phyloP scores from a whole-genome alignment of 148 eudicot genomes.

The Fagopyrum tataricum region DNA sequence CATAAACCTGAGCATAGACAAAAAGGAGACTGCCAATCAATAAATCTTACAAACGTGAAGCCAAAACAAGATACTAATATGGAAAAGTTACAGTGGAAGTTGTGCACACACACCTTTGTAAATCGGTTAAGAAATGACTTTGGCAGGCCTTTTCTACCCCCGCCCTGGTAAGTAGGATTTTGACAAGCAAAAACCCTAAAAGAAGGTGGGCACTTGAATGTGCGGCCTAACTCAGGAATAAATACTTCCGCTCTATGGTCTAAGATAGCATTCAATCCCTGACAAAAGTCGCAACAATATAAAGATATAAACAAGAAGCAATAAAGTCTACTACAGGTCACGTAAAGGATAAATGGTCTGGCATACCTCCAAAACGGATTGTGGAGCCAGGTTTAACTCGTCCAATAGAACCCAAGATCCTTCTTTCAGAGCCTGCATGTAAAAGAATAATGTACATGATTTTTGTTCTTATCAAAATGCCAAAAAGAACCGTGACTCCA shows the following conservation, averaged over 20 bases:
- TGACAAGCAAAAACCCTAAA: constrained; percentile 98
- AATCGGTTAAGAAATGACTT: constrained; percentile 95
- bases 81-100: not conserved
- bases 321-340: not conserved
- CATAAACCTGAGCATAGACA: constrained; percentile 61
- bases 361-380: constrained; percentile 88
- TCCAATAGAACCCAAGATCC: constrained; percentile 98
- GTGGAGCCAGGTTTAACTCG: constrained; percentile 97
- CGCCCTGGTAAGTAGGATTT: constrained; percentile 87
- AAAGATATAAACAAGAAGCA: not conserved
- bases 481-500: not conserved
- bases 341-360: not conserved
- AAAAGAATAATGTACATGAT: not conserved
- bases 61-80: constrained; percentile 1
- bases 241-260: constrained; percentile 96
- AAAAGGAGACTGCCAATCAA: not conserved
- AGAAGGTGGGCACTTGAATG: constrained; percentile 80
- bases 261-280: constrained; percentile 94
- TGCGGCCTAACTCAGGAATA: constrained; percentile 89
- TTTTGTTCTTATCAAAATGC: not conserved
- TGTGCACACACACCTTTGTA: constrained; percentile 48
- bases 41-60: not conserved
- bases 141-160: constrained; percentile 98
- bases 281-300: constrained; percentile 3
- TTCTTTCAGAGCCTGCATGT: constrained; percentile 67